Percentiles rank a stretch among this genome's conserved stretches.
Conservation (phyloP, 106 monocot species). For the Narthecium ossifragum region DNA sequence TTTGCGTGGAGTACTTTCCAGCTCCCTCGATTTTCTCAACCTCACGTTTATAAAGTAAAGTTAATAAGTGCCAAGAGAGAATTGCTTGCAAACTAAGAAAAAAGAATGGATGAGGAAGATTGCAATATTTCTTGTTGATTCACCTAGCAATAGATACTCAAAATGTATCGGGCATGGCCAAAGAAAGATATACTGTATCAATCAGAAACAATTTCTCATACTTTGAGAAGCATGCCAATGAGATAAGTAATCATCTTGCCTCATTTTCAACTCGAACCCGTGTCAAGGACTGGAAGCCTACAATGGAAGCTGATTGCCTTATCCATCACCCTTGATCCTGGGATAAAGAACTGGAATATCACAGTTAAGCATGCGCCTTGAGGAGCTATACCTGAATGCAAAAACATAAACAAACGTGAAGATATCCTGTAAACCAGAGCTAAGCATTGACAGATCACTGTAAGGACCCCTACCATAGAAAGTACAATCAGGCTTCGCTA, state of each 20-base stretch:
- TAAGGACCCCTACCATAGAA: slow-evolving; percentile 57
- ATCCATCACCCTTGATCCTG: slow-evolving; percentile 71
- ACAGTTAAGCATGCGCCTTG: slow-evolving; percentile 80
- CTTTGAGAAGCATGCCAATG: not conserved
- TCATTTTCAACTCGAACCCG: slow-evolving; percentile 40
- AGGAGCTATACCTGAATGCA: slow-evolving; percentile 65
- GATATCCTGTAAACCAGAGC: no score
- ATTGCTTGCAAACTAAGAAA: no score
- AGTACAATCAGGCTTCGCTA: slow-evolving; percentile 85
- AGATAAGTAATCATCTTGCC: not conserved
- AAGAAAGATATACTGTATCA: no score
- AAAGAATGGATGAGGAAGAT: no score
- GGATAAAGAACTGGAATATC: slow-evolving; percentile 92
- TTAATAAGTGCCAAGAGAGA: no score
- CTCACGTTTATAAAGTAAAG: no score
- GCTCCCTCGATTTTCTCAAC: no score
- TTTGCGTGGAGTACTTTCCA: no score
- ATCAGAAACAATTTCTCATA: no score
- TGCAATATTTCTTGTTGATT: no score
- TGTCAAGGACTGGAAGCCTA: slow-evolving; percentile 84
- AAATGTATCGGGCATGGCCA: no score
- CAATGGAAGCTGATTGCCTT: slow-evolving; percentile 98
- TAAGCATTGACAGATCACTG: not conserved
- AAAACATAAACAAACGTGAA: not conserved
- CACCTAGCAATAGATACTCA: no score